Evolutionary conservation across 129 eudicot species (phyloP), one percentile per base, ranked within the genome.

Genomic region (Rutidosis leptorrhynchoides): DNA sequence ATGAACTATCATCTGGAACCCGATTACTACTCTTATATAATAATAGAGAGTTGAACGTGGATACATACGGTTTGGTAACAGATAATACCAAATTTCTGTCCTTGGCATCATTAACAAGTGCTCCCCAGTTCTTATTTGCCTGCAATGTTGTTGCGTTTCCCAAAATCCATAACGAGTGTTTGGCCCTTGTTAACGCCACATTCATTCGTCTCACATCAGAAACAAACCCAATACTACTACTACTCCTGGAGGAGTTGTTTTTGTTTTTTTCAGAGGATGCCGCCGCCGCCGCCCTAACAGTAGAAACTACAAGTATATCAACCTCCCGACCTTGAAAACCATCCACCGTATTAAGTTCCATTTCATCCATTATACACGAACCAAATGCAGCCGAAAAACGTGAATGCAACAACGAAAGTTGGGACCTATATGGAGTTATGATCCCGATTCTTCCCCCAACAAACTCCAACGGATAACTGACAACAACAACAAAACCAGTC

Each of bases 241-340:
- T n/a, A n/a, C n/a, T n/a, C n/a, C n/a, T n/a, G n/a, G n/a, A n/a
- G 11, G 79, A 73, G 67, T 63, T 79, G 15, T 46, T 30, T 55
- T 61, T 76, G 33, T 32, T 45, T 67, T 75, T 21, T 42, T 66
- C 70, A 52, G 88, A 60, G 64, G 76, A 55, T 55, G 77, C n/a
- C n/a, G 24, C 16, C 78, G n/a, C 81, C 30, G 86, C 63, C 68
- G 95, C 91, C 79, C 99, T 86, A 48, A 94, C 99, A 62, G 99
- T 94, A 7, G 99, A 94, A 62, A 94, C 90, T 35, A 94, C 69
- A 59, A 94, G 80, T 67, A 94, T 83, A 76, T 89, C 99, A 49
- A 94, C 97, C 79, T 94, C 99, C 37, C 99, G 88, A 8, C 99
- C 99, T 84, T 94, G 99, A 78, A 86, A 94, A 68, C 99, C 99